These are phyloP conservation scores for Balamuthia mandrillaris DNA, from an alignment of 208 protist genomes.

Conservation along the genomic window DNA sequence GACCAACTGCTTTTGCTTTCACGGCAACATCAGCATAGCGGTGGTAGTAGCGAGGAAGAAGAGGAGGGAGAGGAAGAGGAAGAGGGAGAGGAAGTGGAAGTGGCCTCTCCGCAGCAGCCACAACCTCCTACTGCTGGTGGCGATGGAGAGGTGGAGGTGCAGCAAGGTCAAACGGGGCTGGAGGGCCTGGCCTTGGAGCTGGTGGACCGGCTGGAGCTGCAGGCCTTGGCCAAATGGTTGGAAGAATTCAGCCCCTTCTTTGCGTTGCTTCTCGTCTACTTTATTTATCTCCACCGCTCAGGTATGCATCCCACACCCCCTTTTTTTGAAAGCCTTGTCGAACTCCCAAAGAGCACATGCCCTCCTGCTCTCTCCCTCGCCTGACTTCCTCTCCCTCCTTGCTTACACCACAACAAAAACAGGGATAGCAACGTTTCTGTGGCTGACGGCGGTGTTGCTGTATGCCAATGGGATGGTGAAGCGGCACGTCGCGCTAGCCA, in stretches of 20 bases:
- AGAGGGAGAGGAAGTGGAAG: background rate
- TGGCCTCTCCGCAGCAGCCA: background rate
- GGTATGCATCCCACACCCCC: background rate
- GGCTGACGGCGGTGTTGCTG: background rate
- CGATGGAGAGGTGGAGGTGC: no score
- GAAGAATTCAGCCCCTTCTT: conserved; percentile 48
- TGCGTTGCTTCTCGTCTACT: conserved; percentile 12
- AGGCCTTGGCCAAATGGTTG: conserved; percentile 26
- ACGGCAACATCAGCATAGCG: background rate
- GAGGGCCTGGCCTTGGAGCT: no score
- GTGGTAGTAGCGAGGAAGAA: no score
- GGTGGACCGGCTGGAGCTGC: conserved; percentile 48
- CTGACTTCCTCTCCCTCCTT: no score
- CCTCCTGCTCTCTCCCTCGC: no score
- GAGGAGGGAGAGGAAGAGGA: background rate
- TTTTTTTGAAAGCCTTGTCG: background rate
- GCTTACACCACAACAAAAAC: background rate
- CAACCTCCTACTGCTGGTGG: no score
- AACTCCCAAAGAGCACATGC: background rate
- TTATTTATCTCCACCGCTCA: conserved; percentile 47
- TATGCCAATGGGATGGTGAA: background rate
- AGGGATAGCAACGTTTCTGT: conserved; percentile 14
- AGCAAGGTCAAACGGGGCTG: no score
- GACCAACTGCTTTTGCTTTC: no score
- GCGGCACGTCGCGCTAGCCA: background rate